A percentile compares a stretch with the other conserved stretches of the same genome.
Conservation (phyloP, 2,329 filamentous ascomycete genomes). For the Monosporascus sp. region DNA sequence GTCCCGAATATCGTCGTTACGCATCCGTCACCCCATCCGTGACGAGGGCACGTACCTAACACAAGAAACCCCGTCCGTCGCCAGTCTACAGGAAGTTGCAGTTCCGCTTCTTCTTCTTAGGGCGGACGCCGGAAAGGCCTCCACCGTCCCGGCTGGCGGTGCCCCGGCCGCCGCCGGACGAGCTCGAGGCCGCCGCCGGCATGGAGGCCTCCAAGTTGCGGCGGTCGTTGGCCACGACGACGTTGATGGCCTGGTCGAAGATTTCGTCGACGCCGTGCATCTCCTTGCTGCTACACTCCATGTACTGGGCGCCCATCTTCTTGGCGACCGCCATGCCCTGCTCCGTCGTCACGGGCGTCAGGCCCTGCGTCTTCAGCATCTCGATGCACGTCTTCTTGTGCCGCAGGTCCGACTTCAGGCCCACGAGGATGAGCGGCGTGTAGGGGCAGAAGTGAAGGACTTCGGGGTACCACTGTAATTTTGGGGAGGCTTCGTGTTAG, state of each 20-base stretch:
- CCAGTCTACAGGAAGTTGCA: constrained; percentile 68
- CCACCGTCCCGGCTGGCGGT: constrained; percentile 29
- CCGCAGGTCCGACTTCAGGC: constrained; percentile 94
- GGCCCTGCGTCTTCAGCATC: constrained; percentile 94
- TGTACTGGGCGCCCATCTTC: constrained; percentile 93
- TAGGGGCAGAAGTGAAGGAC: constrained; percentile 98
- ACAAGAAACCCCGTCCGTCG: constrained; percentile 1
- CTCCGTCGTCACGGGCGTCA: constrained; percentile 89
- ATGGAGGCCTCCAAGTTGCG: constrained; percentile 54
- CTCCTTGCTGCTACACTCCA: constrained; percentile 98
- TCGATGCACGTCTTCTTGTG: constrained; percentile 96
- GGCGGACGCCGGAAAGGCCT: constrained; percentile 38
- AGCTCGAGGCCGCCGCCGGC: constrained; percentile 29
- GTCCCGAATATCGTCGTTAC: background rate
- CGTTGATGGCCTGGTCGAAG: constrained; percentile 87
- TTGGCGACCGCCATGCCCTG: constrained; percentile 83
- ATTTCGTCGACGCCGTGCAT: constrained; percentile 95
- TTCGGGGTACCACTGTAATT: constrained; percentile 88
- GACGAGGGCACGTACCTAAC: background rate
- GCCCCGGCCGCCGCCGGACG: constrained; percentile 23
- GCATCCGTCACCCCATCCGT: background rate
- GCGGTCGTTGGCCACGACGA: constrained; percentile 76
- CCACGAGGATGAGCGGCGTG: constrained; percentile 90
- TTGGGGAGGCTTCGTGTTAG: constrained; percentile 21
- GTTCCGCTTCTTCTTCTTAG: constrained; percentile 78